Base-by-base conservation (phyloP, 2,329 filamentous ascomycete species). In the Trichoderma atrobrunneum region DNA sequence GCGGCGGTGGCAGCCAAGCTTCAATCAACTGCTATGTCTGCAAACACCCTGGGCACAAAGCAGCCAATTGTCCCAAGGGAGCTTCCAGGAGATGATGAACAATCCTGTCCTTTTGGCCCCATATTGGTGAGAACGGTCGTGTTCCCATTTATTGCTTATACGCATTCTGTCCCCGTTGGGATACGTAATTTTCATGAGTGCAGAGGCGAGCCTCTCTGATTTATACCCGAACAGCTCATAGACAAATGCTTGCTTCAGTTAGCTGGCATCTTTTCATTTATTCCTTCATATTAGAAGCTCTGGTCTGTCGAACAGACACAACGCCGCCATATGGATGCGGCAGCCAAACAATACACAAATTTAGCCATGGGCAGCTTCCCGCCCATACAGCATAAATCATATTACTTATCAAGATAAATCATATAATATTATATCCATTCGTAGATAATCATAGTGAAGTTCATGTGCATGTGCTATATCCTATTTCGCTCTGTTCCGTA, bases 41-140 rank as follows among this genome's bases (percentile, higher is more conserved):
- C 78, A 87, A 89, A 18, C 84, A 88, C 74, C 82, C 83, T 39
- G 90, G 90, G 1, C 91, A 93, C 79, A 87, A 86, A 74, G 84
- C 84, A 67, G 81, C 79, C 62, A 85, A 89, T 24, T 92, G 90
- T 77, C 85, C 88, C 2, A 70, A 70, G n/a, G 30, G 57, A 6
- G 24, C 51, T 39, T 63, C 56, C 48, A 54, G 59, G 48, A 68
- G 65, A 69, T 69, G 36, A 63, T 68, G 36, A 60, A 51, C 32
- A n/a, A 39, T 39, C 16, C 8, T 18, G 28, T 30, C 21, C 10
- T 48, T 56, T 54, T 6, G n/a, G 43, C 59, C 60, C 21, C 11
- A 36, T 12, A 24, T 57, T 51, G 30, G 66, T 69, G 57, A 61
- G 24, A 34, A 32, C 26, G 12, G 2, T 24, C 14, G 28, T 21